Evolutionary conservation across 2,329 filamentous ascomycete genomes (phyloP).

Genomic region (Verticillium zaregamsianum): DNA sequence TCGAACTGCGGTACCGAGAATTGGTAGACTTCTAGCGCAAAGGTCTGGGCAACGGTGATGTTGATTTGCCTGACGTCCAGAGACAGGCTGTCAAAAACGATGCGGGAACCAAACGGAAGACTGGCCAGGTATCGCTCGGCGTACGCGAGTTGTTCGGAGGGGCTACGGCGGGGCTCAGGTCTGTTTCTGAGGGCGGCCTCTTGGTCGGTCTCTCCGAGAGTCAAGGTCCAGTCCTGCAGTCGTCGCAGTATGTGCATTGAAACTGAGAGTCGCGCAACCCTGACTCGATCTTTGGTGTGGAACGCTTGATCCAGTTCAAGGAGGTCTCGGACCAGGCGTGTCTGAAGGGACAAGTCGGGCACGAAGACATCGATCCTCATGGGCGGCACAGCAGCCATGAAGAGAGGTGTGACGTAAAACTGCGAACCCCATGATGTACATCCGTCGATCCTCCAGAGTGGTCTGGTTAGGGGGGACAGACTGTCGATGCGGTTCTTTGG

Average conservation of each 20-base stretch:
- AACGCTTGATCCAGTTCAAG: constrained; percentile 50
- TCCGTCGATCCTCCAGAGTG: constrained; percentile 57
- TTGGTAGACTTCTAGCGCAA: constrained; percentile 50
- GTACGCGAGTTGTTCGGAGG: background rate
- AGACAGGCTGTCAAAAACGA: constrained; percentile 49
- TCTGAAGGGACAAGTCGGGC: constrained; percentile 41
- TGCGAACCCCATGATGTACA: constrained; percentile 54
- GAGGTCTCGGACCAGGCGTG: constrained; percentile 35
- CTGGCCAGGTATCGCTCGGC: constrained; percentile 32
- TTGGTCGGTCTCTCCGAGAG: constrained; percentile 17
- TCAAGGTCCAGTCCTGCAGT: constrained; percentile 46
- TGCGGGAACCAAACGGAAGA: constrained; percentile 53
- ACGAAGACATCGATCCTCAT: constrained; percentile 57
- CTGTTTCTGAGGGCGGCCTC: background rate
- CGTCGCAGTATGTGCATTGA: constrained; percentile 49
- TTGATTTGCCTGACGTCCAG: constrained; percentile 39
- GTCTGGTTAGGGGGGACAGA: constrained; percentile 36
- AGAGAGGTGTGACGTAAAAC: constrained; percentile 52
- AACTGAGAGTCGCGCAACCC: constrained; percentile 46
- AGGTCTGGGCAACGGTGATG: constrained; percentile 43
- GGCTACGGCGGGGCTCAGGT: constrained; percentile 5
- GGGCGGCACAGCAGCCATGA: constrained; percentile 40
- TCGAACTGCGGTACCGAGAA: constrained; percentile 37
- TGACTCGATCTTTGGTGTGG: constrained; percentile 46
- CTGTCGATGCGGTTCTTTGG: constrained; percentile 59